Evolutionary conservation across 1,284 basidiomycete genomes (phyloP).

Genomic region (Cryptococcus maquisensis): DNA sequence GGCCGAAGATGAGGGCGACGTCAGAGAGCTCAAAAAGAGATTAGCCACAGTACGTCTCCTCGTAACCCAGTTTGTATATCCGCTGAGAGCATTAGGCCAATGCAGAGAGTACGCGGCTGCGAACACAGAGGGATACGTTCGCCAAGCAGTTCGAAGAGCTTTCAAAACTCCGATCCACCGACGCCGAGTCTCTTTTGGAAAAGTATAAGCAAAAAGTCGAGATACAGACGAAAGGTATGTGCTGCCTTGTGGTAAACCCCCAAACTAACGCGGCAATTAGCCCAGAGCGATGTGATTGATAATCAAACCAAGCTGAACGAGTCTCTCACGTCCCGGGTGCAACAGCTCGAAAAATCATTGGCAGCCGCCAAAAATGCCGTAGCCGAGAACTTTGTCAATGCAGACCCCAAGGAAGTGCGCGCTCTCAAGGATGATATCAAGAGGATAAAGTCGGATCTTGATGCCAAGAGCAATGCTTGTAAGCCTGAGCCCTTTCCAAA

Average conservation of each 20-base stretch:
- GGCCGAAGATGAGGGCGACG: not conserved
- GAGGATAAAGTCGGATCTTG: constrained; percentile 24
- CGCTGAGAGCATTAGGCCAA: constrained; percentile 13
- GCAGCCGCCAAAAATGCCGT: constrained; percentile 13
- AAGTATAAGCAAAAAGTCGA: constrained; percentile 40
- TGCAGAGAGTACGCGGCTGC: constrained; percentile 28
- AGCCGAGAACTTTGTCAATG: not conserved
- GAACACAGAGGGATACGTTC: constrained; percentile 35
- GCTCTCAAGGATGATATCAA: constrained; percentile 34
- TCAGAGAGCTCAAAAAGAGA: not conserved
- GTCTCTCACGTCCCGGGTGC: constrained; percentile 30
- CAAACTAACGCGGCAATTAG: constrained; percentile 15
- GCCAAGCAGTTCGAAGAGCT: constrained; percentile 46
- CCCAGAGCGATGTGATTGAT: constrained; percentile 42
- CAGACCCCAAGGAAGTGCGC: constrained; percentile 35
- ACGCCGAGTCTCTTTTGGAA: constrained; percentile 30
- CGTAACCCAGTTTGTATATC: not conserved
- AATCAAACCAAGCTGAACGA: constrained; percentile 36
- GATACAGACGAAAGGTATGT: constrained; percentile 33
- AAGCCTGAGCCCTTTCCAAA: not conserved
- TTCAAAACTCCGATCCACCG: constrained; percentile 30
- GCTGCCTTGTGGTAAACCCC: not conserved
- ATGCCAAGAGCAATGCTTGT: constrained; percentile 36
- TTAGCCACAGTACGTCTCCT: not conserved
- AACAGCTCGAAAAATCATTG: constrained; percentile 32